These are phyloP conservation scores for Trichosporon coremiiforme DNA, from an alignment of 1,284 basidiomycete species.

Conservation along the genomic window DNA sequence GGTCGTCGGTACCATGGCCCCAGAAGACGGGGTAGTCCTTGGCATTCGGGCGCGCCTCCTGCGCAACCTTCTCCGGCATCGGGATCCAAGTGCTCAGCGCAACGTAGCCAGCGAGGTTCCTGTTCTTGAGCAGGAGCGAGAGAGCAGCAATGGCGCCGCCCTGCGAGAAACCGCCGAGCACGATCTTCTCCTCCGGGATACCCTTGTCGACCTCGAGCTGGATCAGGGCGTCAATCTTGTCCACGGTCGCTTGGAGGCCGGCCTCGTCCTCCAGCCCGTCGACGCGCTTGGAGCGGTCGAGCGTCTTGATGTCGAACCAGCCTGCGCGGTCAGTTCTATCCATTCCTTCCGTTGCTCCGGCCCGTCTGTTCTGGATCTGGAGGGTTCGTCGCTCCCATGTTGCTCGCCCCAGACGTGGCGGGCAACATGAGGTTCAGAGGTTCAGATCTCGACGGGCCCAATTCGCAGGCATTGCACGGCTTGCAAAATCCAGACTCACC, in stretches of 20 bases:
- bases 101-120: constrained; percentile 71
- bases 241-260: constrained; percentile 69
- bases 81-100: constrained; percentile 77
- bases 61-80: constrained; percentile 65
- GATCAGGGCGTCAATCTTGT: constrained; percentile 69
- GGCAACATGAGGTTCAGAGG: no score
- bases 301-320: constrained; percentile 75
- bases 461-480: no score
- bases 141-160: constrained; percentile 78
- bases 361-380: no score
- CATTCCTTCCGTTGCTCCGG: no score
- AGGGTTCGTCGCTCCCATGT: no score
- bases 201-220: constrained; percentile 72
- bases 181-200: constrained; percentile 61
- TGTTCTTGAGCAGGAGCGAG: constrained; percentile 68
- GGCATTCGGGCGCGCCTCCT: constrained; percentile 39
- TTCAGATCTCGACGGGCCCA: no score
- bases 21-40: constrained; percentile 76
- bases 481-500: not conserved
- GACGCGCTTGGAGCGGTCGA: constrained; percentile 64
- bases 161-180: constrained; percentile 86
- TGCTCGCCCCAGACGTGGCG: no score
- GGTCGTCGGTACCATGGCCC: constrained; percentile 81
- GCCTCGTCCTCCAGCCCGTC: constrained; percentile 62
- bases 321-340: constrained; percentile 30